Conservation (phyloP, 495 filamentous ascomycete species). For the Sporormia fimetaria region DNA sequence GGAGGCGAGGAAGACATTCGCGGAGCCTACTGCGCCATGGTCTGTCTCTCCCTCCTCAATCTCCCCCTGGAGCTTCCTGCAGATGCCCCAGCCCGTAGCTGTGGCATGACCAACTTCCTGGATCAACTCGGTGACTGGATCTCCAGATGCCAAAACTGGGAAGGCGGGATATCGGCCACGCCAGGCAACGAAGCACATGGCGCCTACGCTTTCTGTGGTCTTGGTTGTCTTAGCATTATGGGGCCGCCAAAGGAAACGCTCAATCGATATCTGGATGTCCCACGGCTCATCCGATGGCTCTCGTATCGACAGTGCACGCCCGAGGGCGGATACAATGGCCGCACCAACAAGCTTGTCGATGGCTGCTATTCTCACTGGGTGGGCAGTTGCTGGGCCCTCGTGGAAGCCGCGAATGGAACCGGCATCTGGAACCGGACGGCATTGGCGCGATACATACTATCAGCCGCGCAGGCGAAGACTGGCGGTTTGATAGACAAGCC, state of each 20-base stretch:
- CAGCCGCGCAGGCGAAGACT: slow-evolving; percentile 65
- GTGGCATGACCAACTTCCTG: slow-evolving; percentile 44
- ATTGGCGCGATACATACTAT: slow-evolving; percentile 74
- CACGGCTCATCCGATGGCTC: slow-evolving; percentile 70
- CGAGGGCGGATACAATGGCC: slow-evolving; percentile 81
- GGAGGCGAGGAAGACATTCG: slow-evolving; percentile 88
- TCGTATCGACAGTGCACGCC: slow-evolving; percentile 80
- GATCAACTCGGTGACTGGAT: slow-evolving; percentile 69
- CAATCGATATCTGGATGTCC: slow-evolving; percentile 62
- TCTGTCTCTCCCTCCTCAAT: slow-evolving; percentile 69
- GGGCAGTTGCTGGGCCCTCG: slow-evolving; percentile 80
- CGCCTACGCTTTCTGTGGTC: slow-evolving; percentile 88
- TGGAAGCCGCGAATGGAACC: slow-evolving; percentile 62
- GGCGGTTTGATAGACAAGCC: slow-evolving; percentile 94
- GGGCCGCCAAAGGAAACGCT: slow-evolving; percentile 64
- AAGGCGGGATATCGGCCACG: slow-evolving; percentile 77
- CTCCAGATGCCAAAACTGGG: slow-evolving; percentile 74
- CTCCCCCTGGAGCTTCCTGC: slow-evolving; percentile 66
- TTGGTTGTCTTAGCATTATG: slow-evolving; percentile 75
- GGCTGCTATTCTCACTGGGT: slow-evolving; percentile 98
- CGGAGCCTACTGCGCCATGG: slow-evolving; percentile 81
- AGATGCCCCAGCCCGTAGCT: slow-evolving; percentile 42
- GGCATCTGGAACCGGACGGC: slow-evolving; percentile 72
- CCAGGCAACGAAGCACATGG: slow-evolving; percentile 88
- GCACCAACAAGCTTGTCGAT: slow-evolving; percentile 97